Percentiles rank a stretch among this genome's conserved stretches.
Evolutionary conservation across 192 early-diverging fungal species (phyloP).

Genomic region (Rhizophagus clarus): DNA sequence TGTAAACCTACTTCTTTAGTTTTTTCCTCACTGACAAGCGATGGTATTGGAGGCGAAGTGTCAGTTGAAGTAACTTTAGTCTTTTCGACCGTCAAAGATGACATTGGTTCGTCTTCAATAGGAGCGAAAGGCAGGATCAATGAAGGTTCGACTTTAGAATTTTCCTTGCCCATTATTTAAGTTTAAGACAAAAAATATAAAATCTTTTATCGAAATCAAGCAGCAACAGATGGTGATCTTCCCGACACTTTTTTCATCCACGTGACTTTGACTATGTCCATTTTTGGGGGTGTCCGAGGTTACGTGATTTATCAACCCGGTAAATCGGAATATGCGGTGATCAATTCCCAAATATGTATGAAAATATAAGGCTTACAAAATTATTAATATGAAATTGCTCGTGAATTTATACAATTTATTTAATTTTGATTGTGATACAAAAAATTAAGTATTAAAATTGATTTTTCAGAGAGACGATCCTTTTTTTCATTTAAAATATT

Average conservation of each 20-base stretch:
- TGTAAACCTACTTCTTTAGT: background rate
- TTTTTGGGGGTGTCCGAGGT: no score
- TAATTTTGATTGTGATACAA: background rate
- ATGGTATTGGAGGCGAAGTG: constrained; percentile 16
- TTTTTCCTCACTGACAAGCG: background rate
- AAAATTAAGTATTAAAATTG: background rate
- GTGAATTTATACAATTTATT: no score
- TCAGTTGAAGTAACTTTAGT: constrained; percentile 10
- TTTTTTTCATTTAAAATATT: background rate
- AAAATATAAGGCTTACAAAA: no score
- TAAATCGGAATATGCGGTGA: no score
- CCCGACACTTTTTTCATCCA: no score
- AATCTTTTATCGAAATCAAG: no score
- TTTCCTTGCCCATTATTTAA: constrained; percentile 17
- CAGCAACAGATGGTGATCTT: no score
- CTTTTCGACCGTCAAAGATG: background rate
- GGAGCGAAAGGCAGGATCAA: constrained; percentile 1
- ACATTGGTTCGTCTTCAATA: constrained; percentile 22
- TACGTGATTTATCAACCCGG: no score
- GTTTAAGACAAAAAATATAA: background rate
- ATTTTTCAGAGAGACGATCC: background rate
- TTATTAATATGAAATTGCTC: no score
- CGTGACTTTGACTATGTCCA: no score
- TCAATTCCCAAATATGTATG: no score
- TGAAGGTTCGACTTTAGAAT: background rate